These are phyloP conservation scores for Suillus americanus DNA, from an alignment of 768 basidiomycete species.

Conservation along the genomic window DNA sequence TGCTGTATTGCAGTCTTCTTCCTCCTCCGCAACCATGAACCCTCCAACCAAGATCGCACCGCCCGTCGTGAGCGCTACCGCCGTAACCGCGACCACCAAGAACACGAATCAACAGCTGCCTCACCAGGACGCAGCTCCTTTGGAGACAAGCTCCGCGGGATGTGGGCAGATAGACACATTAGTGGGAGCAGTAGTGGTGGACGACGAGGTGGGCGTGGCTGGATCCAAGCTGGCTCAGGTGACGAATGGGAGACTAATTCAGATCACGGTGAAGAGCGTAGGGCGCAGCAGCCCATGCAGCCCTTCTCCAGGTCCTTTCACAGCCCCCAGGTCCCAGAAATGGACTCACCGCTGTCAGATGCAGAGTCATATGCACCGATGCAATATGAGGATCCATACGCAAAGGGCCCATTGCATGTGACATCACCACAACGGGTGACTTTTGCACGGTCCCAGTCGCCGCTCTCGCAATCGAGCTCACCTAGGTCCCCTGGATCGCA, in stretches of 20 bases:
- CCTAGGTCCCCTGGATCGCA: constrained; percentile 20
- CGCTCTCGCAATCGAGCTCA: constrained; percentile 20
- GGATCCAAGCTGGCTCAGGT: constrained; percentile 49
- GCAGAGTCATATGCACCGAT: constrained; percentile 8
- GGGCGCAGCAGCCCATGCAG: background rate
- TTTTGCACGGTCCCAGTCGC: constrained; percentile 27
- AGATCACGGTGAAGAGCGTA: constrained; percentile 14
- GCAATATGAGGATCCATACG: constrained; percentile 21
- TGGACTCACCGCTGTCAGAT: constrained; percentile 31
- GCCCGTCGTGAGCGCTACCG: constrained; percentile 32
- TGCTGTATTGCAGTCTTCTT: constrained; percentile 54
- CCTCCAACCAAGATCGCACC: constrained; percentile 39
- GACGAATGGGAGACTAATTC: constrained; percentile 47
- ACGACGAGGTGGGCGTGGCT: constrained; percentile 39
- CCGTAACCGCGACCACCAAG: constrained; percentile 28
- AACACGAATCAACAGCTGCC: constrained; percentile 19
- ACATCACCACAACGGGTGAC: constrained; percentile 10
- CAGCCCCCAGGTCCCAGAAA: constrained; percentile 9
- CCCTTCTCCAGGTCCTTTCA: constrained; percentile 7
- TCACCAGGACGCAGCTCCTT: constrained; percentile 21
- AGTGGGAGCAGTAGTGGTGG: constrained; percentile 25
- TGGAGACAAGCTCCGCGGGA: constrained; percentile 24
- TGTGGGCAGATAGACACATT: constrained; percentile 12
- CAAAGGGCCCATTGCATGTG: constrained; percentile 13
- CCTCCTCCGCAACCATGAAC: constrained; percentile 52